Conservation (phyloP, 2,329 filamentous ascomycete genomes). For the Colletotrichum lini region DNA sequence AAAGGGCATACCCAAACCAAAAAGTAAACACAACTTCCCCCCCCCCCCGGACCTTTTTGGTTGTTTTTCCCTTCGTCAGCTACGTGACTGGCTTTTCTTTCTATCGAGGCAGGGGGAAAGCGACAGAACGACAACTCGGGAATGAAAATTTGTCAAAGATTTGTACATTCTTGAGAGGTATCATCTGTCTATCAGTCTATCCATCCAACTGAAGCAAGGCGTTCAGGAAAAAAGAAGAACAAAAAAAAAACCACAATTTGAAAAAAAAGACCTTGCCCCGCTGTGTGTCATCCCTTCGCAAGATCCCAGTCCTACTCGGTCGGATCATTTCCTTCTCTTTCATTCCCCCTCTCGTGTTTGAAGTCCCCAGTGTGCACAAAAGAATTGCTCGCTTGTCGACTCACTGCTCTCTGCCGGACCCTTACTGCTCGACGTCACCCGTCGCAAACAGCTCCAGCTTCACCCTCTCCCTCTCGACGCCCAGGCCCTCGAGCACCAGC, state of each 20-base stretch:
- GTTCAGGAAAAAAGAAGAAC: not conserved
- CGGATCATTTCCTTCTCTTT: not conserved
- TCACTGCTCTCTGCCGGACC: no score
- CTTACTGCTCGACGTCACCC: slow-evolving; percentile 55
- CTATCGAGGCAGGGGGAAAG: not conserved
- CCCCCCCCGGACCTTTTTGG: not conserved
- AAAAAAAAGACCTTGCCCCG: slow-evolving; percentile 14
- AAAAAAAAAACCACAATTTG: not conserved
- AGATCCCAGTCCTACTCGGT: slow-evolving; percentile 18
- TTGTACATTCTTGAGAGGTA: slow-evolving; percentile 21
- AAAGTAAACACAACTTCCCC: slow-evolving; percentile 14
- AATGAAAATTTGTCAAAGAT: not conserved
- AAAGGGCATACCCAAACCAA: not conserved
- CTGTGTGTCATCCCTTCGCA: slow-evolving; percentile 31
- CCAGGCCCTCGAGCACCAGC: slow-evolving; percentile 65
- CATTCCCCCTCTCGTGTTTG: not conserved
- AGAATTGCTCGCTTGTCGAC: no score
- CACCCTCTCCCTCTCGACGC: slow-evolving; percentile 71
- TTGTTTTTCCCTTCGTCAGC: not conserved
- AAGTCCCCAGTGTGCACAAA: slow-evolving; percentile 7
- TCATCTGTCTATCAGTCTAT: slow-evolving; percentile 39
- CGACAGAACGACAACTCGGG: no score
- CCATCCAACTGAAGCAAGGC: slow-evolving; percentile 18
- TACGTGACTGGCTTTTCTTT: not conserved
- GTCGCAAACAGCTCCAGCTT: slow-evolving; percentile 79